Evolutionary conservation across 495 filamentous ascomycete species (phyloP).

Genomic region (Penicillium maclennaniae): DNA sequence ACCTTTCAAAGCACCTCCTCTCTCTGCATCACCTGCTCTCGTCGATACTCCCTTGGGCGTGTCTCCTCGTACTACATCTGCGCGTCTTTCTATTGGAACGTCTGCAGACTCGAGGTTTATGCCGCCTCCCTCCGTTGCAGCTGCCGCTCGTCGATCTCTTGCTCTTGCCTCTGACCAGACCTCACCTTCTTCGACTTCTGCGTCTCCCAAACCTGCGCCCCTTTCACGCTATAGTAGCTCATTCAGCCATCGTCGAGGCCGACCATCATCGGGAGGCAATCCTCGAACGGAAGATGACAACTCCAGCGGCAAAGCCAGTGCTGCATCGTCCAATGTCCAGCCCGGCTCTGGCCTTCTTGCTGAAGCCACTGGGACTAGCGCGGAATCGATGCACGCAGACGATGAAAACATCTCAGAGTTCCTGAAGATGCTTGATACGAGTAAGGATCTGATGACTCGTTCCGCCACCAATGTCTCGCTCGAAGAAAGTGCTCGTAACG

Average conservation of each 20-base stretch:
- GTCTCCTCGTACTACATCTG: conserved; percentile 61
- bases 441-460: conserved; percentile 74
- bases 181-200: conserved; percentile 57
- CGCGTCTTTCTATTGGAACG: conserved; percentile 49
- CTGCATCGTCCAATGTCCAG: conserved; percentile 75
- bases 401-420: conserved; percentile 93
- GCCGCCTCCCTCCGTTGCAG: conserved; percentile 51
- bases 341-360: conserved; percentile 80
- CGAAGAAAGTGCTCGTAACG: conserved; percentile 56
- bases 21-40: conserved; percentile 81
- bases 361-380: conserved; percentile 70
- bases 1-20: conserved; percentile 90
- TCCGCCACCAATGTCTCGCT: conserved; percentile 44
- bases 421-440: conserved; percentile 75
- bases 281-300: conserved; percentile 80
- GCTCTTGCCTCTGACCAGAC: conserved; percentile 53
- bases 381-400: conserved; percentile 76
- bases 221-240: conserved; percentile 73
- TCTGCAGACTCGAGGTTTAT: conserved; percentile 61
- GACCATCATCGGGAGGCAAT: conserved; percentile 67
- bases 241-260: conserved; percentile 77
- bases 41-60: conserved; percentile 47
- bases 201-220: conserved; percentile 71
- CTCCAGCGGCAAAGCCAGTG: conserved; percentile 84
- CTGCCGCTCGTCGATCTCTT: conserved; percentile 37